A percentile compares a stretch with the other conserved stretches of the same genome.
Conservation (phyloP, 148 eudicot genomes). For the Beta vulgaris region DNA sequence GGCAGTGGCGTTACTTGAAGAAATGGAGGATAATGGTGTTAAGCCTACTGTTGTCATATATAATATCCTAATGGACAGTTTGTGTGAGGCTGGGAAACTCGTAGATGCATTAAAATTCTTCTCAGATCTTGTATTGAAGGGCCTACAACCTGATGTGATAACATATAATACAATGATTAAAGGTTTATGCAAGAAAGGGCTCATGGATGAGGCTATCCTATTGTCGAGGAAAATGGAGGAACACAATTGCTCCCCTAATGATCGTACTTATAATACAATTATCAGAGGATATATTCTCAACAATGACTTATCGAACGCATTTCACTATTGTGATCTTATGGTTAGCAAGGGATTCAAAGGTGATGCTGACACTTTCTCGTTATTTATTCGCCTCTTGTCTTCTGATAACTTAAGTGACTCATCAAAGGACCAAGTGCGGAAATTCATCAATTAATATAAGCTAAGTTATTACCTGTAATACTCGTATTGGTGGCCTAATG, state of each 20-base stretch:
- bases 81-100: not conserved
- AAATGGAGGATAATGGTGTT: not conserved
- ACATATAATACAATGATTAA: conserved; percentile 4
- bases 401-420: no score
- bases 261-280: conserved; percentile 13
- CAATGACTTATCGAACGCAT: no score
- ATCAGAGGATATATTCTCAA: no score
- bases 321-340: no score
- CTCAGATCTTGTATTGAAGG: not conserved
- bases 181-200: conserved; percentile 12
- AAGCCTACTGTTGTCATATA: not conserved
- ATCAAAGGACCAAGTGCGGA: no score
- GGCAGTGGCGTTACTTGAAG: not conserved
- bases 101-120: not conserved
- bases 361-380: no score
- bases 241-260: not conserved
- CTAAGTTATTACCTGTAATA: no score
- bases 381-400: no score
- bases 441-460: no score
- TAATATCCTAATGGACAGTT: not conserved
- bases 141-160: not conserved
- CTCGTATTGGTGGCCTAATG: no score
- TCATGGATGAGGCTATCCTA: conserved; percentile 7
- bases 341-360: no score
- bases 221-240: conserved; percentile 19